Base-by-base conservation (phyloP, 768 basidiomycete genomes). In the Cubamyces sp. region DNA sequence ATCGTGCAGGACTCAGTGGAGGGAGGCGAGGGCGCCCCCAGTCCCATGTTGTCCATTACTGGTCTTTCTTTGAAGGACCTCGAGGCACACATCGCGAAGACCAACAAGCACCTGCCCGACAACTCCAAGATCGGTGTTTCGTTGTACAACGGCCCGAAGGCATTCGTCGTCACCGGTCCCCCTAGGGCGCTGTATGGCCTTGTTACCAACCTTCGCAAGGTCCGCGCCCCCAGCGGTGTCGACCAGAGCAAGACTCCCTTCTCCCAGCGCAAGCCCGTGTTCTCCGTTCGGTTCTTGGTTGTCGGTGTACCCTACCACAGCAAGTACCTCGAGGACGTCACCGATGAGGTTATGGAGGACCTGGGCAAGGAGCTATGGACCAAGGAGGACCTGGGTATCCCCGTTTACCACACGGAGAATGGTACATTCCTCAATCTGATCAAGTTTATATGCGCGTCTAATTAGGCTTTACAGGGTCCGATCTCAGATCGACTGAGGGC, bases 301-400 rank as follows among this genome's bases (percentile, higher is more conserved):
- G 91, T 99, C 70, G 90, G 87, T 55, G 96, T 95, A 1, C 97
- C 97, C 0, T 99, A 95, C 78, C 97, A 99, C 81, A 96, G 94
- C 75, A 78, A 80, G 19, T 96, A 98, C 75, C 80, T 99, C 57
- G 71, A 72, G 18, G 87, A 84, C 28, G 90, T 87, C 1, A 85
- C 93, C 2, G 58, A 60, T 15, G 84, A 94, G 64, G 90, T 87
- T 74, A 76, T 97, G 49, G 84, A 90, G 60, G 93, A 96, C 77
- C 75, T 96, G 39, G 87, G 84, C 2, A 83, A 93, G 69, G 94
- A 96, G 69, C 71, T 96, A 25, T 96, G 93, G 92, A 72, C 76
- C 25, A 67, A 81, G 1, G 75, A 78, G 25, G 89, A 92, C 43
- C 78, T 98, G 48, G 82, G 80, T 41, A 90, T 97, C 65, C 86